Base-by-base conservation (phyloP, 2,329 filamentous ascomycete genomes). In the Colletotrichum sp. region DNA sequence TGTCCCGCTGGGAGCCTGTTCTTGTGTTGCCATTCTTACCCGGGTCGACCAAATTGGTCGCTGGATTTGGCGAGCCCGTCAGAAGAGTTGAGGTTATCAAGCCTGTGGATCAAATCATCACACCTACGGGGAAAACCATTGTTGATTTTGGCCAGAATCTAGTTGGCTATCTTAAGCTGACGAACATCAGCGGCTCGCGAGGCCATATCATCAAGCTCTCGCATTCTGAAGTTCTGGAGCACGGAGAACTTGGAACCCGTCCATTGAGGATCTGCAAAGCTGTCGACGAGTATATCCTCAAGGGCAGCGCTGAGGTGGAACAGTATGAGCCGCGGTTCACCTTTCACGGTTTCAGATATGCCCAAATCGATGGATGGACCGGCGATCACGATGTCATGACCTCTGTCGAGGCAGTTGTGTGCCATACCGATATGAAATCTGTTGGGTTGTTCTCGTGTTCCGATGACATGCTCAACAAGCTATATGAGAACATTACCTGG, bases 321-420 rank as follows among this genome's bases (percentile, higher is more conserved):
- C 21, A 12, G 1, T 90, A 87, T 86, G 81, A 85, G 28, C 88
- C 88, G 1, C 82, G 81, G 0, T 90, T 89, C 78, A 90, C 88
- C 3, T 90, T 88, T 74, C 88, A 90, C 78, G 88, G 89, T 3
- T 90, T 90, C 75, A 84, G 88, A 34, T 90, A 87, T 74, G 87
- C 87, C 8, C 83, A 88, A 74, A 79, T 89, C 6, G 81, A 85
- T 3, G 84, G 84, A 12, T 89, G 87, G 71, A 32, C 44, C 4
- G 18, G 88, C 88, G 1, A 75, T 8, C 8, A 26, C 5, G 32
- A 32, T 8, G 4, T 69, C n/a, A n/a, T 24, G 7, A 8, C 70
- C 8, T 32, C 66, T 2, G 16, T 77, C 16, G 69, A 71, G 26
- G 75, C 75, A 4, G 59, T 75, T 12, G 72, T 77, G 5, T 75